Evolutionary conservation across 2,329 filamentous ascomycete species (phyloP).

Genomic region (Colletotrichum paranaense): DNA sequence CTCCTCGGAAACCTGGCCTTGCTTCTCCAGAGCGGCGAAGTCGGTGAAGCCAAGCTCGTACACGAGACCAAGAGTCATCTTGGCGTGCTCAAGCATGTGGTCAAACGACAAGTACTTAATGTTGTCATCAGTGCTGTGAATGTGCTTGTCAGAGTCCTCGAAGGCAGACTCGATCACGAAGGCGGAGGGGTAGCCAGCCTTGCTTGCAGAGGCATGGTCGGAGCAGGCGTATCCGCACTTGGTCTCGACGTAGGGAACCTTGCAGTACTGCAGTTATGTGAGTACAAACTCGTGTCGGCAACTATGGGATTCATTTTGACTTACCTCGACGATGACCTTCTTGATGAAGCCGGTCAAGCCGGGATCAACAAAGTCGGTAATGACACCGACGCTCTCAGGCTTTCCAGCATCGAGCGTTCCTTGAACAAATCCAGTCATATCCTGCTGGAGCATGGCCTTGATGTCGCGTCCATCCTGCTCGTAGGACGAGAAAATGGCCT

Average conservation of each 20-base stretch:
- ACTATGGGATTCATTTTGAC: conserved; percentile 23
- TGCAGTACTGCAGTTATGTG: conserved; percentile 74
- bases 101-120: conserved; percentile 83
- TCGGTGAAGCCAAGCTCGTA: conserved; percentile 86
- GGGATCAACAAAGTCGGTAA: conserved; percentile 89
- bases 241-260: conserved; percentile 86
- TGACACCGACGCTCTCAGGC: conserved; percentile 89
- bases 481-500: conserved; percentile 89
- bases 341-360: conserved; percentile 91
- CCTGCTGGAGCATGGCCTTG: conserved; percentile 98
- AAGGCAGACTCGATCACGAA: conserved; percentile 83
- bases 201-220: conserved; percentile 79
- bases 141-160: conserved; percentile 73
- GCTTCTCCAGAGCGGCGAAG: conserved; percentile 61
- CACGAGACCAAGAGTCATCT: conserved; percentile 83
- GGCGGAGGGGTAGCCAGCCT: conserved; percentile 79
- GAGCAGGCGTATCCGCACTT: conserved; percentile 90
- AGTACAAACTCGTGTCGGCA: conserved; percentile 27
- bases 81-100: conserved; percentile 92
- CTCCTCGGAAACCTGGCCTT: conserved; percentile 47
- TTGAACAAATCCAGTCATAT: conserved; percentile 94
- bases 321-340: conserved; percentile 78
- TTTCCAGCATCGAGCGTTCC: conserved; percentile 85
- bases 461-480: conserved; percentile 78
- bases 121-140: conserved; percentile 76